Evolutionary conservation across 2,329 filamentous ascomycete species (phyloP).

Genomic region (Onygenales sp.): DNA sequence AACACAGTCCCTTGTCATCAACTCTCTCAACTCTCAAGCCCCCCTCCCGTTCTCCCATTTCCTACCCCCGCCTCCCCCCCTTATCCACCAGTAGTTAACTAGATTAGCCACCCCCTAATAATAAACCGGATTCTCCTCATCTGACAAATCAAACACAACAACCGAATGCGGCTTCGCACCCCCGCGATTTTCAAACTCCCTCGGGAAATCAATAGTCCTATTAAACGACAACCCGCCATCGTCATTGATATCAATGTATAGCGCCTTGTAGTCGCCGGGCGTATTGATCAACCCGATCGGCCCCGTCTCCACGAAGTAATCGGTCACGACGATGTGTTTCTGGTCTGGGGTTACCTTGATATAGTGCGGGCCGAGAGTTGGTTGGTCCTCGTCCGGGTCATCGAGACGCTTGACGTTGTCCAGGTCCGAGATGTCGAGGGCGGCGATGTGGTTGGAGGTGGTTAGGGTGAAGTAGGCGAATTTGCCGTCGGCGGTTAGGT

Average conservation of each 20-base stretch:
- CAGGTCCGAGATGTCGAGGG: slow-evolving; percentile 53
- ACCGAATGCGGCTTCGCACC: slow-evolving; percentile 49
- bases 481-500: slow-evolving; percentile 50
- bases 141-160: slow-evolving; percentile 48
- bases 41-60: too few relatives aligned
- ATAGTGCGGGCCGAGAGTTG: slow-evolving; percentile 54
- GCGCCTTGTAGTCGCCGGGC: slow-evolving; percentile 52
- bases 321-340: slow-evolving; percentile 55
- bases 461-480: slow-evolving; percentile 53
- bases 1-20: too few relatives aligned
- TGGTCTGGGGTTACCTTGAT: slow-evolving; percentile 56
- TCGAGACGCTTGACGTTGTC: slow-evolving; percentile 52
- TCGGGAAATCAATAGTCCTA: slow-evolving; percentile 48
- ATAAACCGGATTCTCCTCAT: slow-evolving; percentile 40
- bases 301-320: slow-evolving; percentile 56
- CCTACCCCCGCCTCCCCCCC: too few relatives aligned
- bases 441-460: slow-evolving; percentile 52
- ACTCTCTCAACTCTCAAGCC: too few relatives aligned
- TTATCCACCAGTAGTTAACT: too few relatives aligned
- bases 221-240: slow-evolving; percentile 52
- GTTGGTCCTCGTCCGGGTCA: slow-evolving; percentile 49
- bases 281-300: slow-evolving; percentile 54
- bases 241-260: slow-evolving; percentile 50
- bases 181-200: slow-evolving; percentile 45
- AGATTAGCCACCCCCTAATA: slow-evolving; percentile 12